phyloP scores from a whole-genome alignment of 78 protist species.

The Emiliania huxleyi region DNA sequence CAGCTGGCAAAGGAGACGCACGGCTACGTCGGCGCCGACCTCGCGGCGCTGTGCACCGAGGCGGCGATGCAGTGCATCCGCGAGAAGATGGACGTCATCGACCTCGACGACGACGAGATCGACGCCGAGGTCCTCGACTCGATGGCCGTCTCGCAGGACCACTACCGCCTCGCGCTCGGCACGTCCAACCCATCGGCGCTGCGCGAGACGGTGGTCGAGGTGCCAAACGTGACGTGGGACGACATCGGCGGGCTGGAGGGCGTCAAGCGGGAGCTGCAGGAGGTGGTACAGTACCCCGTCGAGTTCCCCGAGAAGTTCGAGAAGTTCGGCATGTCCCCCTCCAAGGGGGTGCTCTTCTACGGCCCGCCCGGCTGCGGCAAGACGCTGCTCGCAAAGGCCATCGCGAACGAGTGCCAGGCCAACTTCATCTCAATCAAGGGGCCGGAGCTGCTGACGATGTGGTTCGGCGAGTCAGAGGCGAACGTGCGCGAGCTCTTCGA shows the following conservation, averaged over 20 bases:
- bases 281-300: slow-evolving; percentile 98
- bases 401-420: slow-evolving; percentile 99
- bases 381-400: slow-evolving; percentile 99
- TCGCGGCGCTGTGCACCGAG: slow-evolving; percentile 98
- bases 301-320: slow-evolving; percentile 98
- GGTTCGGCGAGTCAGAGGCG: slow-evolving; percentile 99
- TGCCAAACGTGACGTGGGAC: slow-evolving; percentile 99
- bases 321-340: slow-evolving; percentile 98
- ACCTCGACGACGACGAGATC: slow-evolving; percentile 98
- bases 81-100: slow-evolving; percentile 99
- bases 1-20: slow-evolving; percentile 88
- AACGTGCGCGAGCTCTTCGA: slow-evolving; percentile 99
- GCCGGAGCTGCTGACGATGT: slow-evolving; percentile 98
- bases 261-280: slow-evolving; percentile 88
- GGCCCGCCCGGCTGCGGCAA: slow-evolving; percentile 99
- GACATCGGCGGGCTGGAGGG: slow-evolving; percentile 99
- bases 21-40: slow-evolving; percentile 99
- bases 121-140: slow-evolving; percentile 96
- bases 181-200: slow-evolving; percentile 98
- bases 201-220: slow-evolving; percentile 97
- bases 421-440: slow-evolving; percentile 99
- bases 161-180: slow-evolving; percentile 88
- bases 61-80: slow-evolving; percentile 99
- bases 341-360: slow-evolving; percentile 98
- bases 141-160: slow-evolving; percentile 95